phyloP scores from a whole-genome alignment of 768 basidiomycete species.

The Dacryopinax spathularia region DNA sequence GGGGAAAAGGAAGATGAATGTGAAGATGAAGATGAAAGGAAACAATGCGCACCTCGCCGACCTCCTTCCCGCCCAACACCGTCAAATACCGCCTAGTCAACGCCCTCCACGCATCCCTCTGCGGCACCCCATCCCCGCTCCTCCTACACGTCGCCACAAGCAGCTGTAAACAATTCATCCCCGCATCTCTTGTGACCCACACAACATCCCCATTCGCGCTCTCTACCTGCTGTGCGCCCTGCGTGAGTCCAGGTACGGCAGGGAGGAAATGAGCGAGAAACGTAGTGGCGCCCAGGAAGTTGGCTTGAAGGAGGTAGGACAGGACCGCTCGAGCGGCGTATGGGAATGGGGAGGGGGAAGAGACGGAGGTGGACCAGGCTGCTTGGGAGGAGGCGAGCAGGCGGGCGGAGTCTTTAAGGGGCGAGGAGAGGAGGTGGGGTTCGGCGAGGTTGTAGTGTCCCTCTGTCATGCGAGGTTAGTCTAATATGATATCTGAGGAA shows the following conservation, averaged over 20 bases:
- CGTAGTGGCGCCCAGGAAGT: constrained; percentile 84
- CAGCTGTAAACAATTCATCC: constrained; percentile 82
- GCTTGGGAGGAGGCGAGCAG: constrained; percentile 42
- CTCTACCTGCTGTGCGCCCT: constrained; percentile 32
- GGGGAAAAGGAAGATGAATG: constrained; percentile 14
- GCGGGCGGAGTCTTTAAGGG: constrained; percentile 77
- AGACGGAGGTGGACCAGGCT: not conserved
- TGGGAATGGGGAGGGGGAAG: constrained; percentile 26
- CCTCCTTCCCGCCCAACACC: constrained; percentile 16
- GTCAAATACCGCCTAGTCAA: constrained; percentile 71
- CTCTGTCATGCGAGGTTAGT: constrained; percentile 35
- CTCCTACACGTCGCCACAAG: constrained; percentile 71
- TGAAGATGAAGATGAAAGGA: constrained; percentile 10
- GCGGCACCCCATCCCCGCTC: constrained; percentile 41
- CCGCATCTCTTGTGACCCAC: constrained; percentile 53
- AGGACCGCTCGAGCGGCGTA: constrained; percentile 78
- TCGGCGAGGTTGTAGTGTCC: constrained; percentile 63
- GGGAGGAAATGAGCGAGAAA: constrained; percentile 66
- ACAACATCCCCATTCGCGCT: constrained; percentile 45
- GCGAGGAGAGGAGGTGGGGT: constrained; percentile 66
- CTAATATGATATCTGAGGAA: not conserved
- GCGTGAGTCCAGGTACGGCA: constrained; percentile 22
- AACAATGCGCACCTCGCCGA: constrained; percentile 15
- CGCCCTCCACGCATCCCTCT: constrained; percentile 48
- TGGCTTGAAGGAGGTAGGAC: constrained; percentile 77